phyloP scores from a whole-genome alignment of 352 stramenopile genomes.

The Globisporangium nodosum region DNA sequence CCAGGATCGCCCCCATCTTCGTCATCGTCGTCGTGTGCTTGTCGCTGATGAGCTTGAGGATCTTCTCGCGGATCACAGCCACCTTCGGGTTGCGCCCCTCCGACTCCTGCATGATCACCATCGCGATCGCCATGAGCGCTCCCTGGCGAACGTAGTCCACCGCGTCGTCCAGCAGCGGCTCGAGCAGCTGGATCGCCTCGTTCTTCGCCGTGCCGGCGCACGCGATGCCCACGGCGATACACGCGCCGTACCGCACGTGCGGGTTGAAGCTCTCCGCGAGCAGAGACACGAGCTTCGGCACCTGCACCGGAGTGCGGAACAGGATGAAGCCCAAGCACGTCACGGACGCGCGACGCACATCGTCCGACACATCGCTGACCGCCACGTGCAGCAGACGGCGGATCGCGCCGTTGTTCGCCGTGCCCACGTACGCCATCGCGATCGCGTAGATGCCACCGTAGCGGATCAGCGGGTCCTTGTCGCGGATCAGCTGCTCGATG shows the following conservation, averaged over 20 bases:
- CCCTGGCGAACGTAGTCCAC: slow-evolving; percentile 99
- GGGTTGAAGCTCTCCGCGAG: slow-evolving; percentile 99
- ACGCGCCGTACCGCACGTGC: slow-evolving; percentile 98
- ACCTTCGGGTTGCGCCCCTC: slow-evolving; percentile 83
- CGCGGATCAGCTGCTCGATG: slow-evolving; percentile 96
- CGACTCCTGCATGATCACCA: slow-evolving; percentile 99
- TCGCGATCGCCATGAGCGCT: slow-evolving; percentile 93
- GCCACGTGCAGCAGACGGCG: slow-evolving; percentile 96
- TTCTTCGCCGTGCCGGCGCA: slow-evolving; percentile 96
- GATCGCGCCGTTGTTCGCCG: slow-evolving; percentile 96
- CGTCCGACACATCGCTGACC: slow-evolving; percentile 98
- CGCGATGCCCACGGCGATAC: slow-evolving; percentile 97
- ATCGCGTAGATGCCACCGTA: slow-evolving; percentile 98
- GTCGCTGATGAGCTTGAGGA: slow-evolving; percentile 91
- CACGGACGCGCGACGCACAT: slow-evolving; percentile 97
- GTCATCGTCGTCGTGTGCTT: slow-evolving; percentile 99
- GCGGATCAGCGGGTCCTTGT: slow-evolving; percentile 97
- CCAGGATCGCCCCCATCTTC: slow-evolving; percentile 98
- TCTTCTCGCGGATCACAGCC: slow-evolving; percentile 79
- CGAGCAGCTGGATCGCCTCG: slow-evolving; percentile 95
- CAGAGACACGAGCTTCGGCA: slow-evolving; percentile 89
- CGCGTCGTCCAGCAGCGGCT: slow-evolving; percentile 97
- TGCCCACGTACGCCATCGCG: slow-evolving; percentile 97
- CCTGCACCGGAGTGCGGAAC: slow-evolving; percentile 95
- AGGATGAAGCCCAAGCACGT: slow-evolving; percentile 97